phyloP scores from a whole-genome alignment of 83 land plant species.

The Picea engelmannii region DNA sequence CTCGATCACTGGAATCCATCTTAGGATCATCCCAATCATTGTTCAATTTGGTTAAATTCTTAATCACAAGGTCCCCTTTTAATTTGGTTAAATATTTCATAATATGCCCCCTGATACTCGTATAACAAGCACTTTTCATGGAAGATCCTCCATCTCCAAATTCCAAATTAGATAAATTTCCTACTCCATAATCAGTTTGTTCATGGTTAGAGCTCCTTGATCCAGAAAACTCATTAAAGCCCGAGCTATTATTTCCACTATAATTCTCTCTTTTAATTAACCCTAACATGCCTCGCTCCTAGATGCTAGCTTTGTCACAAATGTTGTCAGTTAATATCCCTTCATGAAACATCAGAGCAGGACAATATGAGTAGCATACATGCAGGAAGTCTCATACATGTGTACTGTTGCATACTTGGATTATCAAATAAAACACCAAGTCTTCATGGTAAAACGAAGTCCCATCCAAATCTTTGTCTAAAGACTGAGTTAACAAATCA shows the following conservation, averaged over 20 bases:
- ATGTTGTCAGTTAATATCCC: too few relatives aligned
- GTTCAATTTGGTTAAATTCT: not conserved
- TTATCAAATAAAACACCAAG: not conserved
- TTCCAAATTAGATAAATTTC: not conserved
- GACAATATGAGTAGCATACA: too few relatives aligned
- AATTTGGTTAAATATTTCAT: conserved; percentile 5
- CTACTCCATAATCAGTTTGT: conserved; percentile 4
- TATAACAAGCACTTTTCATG: not conserved
- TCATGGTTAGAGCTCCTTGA: not conserved
- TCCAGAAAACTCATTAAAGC: not conserved
- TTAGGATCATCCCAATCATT: not conserved
- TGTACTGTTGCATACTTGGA: too few relatives aligned
- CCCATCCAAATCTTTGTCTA: conserved; percentile 2
- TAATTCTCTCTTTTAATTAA: not conserved
- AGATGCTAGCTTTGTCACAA: too few relatives aligned
- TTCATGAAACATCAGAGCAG: too few relatives aligned
- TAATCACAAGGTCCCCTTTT: not conserved
- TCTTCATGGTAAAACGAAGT: not conserved
- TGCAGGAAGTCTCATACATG: too few relatives aligned
- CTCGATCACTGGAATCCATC: not conserved
- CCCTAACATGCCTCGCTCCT: too few relatives aligned
- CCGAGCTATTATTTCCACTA: conserved; percentile 3
- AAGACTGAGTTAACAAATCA: not conserved
- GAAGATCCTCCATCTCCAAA: not conserved
- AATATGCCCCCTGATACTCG: not conserved